Evolutionary conservation across 2,329 filamentous ascomycete species (phyloP), one percentile per base, ranked within the genome.

Genomic region (Sarocladiaceae sp.): DNA sequence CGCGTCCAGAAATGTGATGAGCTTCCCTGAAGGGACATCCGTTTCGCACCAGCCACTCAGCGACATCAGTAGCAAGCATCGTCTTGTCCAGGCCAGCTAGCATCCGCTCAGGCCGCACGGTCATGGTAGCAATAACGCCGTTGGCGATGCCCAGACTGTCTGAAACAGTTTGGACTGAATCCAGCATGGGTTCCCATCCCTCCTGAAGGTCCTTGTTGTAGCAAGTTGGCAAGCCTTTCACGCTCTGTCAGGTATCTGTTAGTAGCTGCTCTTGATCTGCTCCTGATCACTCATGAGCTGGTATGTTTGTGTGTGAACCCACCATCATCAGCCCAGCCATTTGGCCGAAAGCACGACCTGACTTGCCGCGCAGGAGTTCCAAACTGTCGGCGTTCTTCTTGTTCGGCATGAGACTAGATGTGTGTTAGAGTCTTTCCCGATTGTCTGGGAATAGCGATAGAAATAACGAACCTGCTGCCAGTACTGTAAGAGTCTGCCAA

Each of bases 141-240:
- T 82, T 85, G 15, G 83, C 83, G 46, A 90, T 90, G 56, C 82
- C 79, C 34, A 88, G 72, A 56, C 81, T 85, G 64, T 88, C 83
- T 47, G 73, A 75, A 46, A 88, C 71, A 37, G 83, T 87, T 68
- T 85, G 82, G 62, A 86, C 76, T 56, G 82, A 79, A 63, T 89
- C 84, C 46, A 89, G 73, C 62, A 90, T 74, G 7, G 85, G 83
- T 66, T 88, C 82, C 48, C 86, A 82, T 32, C 78, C 80, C 62
- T 90, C 85, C 61, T 90, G 85, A 33, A 87, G 60, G 59, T 89
- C 83, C 61, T 88, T 87, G 69, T 87, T 87, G 67, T 89, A 89
- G 19, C 81, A 85, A 24, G 73, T 77, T 15, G 84, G 83, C 32
- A 88, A 74, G 45, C 83, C 81, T 53, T 68, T 68, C 48, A 62